A percentile compares a stretch with the other conserved stretches of the same genome.
phyloP scores from a whole-genome alignment of 306 rosid species.

The Carpinus fangiana region DNA sequence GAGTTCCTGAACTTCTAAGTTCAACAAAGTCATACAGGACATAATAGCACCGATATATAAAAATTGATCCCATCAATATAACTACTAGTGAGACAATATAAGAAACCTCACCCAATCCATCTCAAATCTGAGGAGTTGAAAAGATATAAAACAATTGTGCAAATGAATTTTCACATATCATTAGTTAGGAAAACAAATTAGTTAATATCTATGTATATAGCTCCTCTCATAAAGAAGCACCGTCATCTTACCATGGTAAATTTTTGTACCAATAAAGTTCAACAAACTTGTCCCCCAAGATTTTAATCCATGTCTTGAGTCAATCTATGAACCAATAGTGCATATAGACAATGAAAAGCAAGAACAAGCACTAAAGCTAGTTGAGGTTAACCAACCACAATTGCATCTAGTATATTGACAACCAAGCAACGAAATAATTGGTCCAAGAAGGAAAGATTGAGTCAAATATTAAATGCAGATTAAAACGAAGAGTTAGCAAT shows the following conservation, averaged over 20 bases:
- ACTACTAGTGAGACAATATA: not conserved
- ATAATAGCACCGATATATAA: not conserved
- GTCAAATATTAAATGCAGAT: not conserved
- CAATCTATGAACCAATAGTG: slow-evolving; percentile 11
- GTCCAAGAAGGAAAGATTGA: slow-evolving; percentile 20
- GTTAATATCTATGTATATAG: not conserved
- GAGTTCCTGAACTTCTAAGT: slow-evolving; percentile 11
- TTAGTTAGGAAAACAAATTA: slow-evolving; percentile 6
- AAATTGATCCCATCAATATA: not conserved
- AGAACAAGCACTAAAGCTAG: slow-evolving; percentile 19
- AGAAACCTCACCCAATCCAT: not conserved
- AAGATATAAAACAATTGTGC: not conserved
- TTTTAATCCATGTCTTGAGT: slow-evolving; percentile 25
- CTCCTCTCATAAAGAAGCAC: slow-evolving; percentile 14
- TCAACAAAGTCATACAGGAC: not conserved
- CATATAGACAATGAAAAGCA: not conserved
- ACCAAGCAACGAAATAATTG: slow-evolving; percentile 39
- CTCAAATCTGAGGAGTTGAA: not conserved
- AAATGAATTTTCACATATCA: not conserved
- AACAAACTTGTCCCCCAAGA: slow-evolving; percentile 28
- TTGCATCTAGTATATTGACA: slow-evolving; percentile 29
- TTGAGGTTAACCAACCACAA: slow-evolving; percentile 14
- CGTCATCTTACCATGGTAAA: not conserved
- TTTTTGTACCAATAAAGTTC: slow-evolving; percentile 13
- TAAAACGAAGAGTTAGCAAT: not conserved